These are phyloP conservation scores for Dendrobium catenatum DNA, from an alignment of 106 monocot genomes.

Conservation along the genomic window DNA sequence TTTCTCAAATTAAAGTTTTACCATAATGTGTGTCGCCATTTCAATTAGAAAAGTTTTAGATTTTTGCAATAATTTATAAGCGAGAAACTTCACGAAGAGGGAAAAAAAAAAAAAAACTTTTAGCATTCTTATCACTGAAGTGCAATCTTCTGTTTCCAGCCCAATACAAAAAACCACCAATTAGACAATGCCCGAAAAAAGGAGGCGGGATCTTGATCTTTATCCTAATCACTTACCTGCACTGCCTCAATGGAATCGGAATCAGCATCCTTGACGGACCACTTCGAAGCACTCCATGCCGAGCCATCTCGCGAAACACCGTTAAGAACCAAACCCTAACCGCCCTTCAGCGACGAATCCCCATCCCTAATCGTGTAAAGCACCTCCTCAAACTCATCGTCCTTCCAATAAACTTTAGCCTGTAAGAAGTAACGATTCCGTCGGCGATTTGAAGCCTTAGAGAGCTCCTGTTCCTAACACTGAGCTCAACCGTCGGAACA, in stretches of 20 bases:
- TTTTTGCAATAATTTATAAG: too few relatives aligned
- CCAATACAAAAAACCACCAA: too few relatives aligned
- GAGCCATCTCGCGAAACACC: constrained; percentile 25
- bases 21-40: too few relatives aligned
- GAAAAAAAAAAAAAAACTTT: too few relatives aligned
- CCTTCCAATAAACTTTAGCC: constrained; percentile 86
- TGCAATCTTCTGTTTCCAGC: too few relatives aligned
- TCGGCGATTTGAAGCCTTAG: constrained; percentile 48
- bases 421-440: constrained; percentile 81
- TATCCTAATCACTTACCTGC: constrained; percentile 39
- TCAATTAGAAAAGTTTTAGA: too few relatives aligned
- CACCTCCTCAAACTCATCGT: constrained; percentile 76
- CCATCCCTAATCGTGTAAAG: constrained; percentile 30
- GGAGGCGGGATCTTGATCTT: background rate
- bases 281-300: constrained; percentile 43
- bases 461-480: constrained; percentile 71
- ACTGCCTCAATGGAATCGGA: constrained; percentile 91
- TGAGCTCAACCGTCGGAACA: constrained; percentile 45
- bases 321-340: constrained; percentile 57
- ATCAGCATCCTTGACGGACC: constrained; percentile 69
- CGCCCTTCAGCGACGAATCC: constrained; percentile 30
- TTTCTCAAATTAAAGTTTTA: too few relatives aligned
- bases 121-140: too few relatives aligned
- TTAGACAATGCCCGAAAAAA: too few relatives aligned
- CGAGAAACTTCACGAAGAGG: too few relatives aligned